phyloP scores from a whole-genome alignment of 202 grass and related monocot species.

The Bolboschoenoplectus hybrid region DNA sequence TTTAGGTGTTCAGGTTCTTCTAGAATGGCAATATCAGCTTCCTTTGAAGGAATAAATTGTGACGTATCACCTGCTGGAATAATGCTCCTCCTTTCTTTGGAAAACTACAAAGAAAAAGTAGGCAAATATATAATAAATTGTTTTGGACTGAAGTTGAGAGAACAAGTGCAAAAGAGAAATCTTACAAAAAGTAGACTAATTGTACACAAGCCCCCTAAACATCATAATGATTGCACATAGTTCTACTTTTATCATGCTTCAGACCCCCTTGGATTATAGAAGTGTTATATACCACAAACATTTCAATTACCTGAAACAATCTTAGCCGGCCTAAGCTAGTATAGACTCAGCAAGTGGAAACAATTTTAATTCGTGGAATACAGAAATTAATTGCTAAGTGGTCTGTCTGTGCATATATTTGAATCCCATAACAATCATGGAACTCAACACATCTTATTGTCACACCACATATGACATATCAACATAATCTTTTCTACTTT shows the following conservation, averaged over 20 bases:
- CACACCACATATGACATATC: background rate
- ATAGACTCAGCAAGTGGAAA: background rate
- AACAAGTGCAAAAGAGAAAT: slow-evolving; percentile 4
- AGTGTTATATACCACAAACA: background rate
- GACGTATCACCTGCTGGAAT: slow-evolving; percentile 85
- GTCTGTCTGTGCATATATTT: background rate
- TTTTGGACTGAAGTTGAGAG: background rate
- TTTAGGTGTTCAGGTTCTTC: slow-evolving; percentile 98
- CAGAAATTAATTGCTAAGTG: background rate
- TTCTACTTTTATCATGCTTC: slow-evolving; percentile 11
- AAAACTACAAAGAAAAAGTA: slow-evolving; percentile 64
- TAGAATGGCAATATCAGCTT: slow-evolving; percentile 90
- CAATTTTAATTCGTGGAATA: background rate
- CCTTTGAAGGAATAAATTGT: slow-evolving; percentile 74
- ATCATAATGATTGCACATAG: background rate
- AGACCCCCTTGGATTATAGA: background rate
- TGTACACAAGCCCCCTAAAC: background rate
- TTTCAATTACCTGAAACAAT: background rate
- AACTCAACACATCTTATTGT: background rate
- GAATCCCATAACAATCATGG: background rate
- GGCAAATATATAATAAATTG: slow-evolving; percentile 37
- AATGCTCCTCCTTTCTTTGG: slow-evolving; percentile 79
- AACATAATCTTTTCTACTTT: background rate
- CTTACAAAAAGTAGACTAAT: background rate
- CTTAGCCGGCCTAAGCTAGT: background rate